Percentiles rank a stretch among this genome's conserved stretches.
Conservation (phyloP, 768 basidiomycete genomes). For the Lactarius trivialis region DNA sequence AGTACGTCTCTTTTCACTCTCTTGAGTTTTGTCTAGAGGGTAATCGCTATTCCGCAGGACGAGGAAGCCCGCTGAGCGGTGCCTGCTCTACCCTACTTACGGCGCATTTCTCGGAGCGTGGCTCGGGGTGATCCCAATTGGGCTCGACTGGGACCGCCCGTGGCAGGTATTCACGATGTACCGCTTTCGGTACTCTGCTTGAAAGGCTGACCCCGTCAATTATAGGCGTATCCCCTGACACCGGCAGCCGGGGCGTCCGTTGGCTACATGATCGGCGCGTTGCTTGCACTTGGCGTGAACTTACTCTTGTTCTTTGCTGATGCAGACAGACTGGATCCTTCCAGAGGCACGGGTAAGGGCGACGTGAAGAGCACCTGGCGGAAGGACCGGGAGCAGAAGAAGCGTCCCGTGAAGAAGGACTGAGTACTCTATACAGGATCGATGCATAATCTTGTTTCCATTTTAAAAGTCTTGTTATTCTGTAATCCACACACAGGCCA, state of each 20-base stretch:
- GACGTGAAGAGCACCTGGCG: neutral
- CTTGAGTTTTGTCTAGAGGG: neutral
- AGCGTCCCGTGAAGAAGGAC: neutral
- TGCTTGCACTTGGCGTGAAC: conserved; percentile 46
- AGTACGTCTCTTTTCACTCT: conserved; percentile 59
- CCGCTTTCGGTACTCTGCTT: conserved; percentile 4
- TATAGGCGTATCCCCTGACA: conserved; percentile 76
- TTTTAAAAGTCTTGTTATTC: neutral
- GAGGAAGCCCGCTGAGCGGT: conserved; percentile 65
- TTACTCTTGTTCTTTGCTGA: conserved; percentile 27
- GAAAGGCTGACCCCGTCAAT: conserved; percentile 5
- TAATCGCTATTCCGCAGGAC: conserved; percentile 32
- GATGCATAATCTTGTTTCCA: too few relatives aligned
- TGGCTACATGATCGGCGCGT: conserved; percentile 61
- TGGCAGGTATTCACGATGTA: conserved; percentile 66
- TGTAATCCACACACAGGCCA: neutral
- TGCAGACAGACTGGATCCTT: conserved; percentile 4
- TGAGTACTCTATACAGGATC: too few relatives aligned
- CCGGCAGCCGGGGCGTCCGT: conserved; percentile 53
- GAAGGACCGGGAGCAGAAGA: conserved; percentile 9
- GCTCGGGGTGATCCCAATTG: conserved; percentile 72
- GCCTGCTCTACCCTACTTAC: conserved; percentile 70
- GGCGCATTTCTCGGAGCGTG: conserved; percentile 72
- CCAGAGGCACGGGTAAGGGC: neutral
- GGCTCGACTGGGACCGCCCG: conserved; percentile 95